Evolutionary conservation across 495 filamentous ascomycete species (phyloP).

Genomic region (Lichenothelia convexa): DNA sequence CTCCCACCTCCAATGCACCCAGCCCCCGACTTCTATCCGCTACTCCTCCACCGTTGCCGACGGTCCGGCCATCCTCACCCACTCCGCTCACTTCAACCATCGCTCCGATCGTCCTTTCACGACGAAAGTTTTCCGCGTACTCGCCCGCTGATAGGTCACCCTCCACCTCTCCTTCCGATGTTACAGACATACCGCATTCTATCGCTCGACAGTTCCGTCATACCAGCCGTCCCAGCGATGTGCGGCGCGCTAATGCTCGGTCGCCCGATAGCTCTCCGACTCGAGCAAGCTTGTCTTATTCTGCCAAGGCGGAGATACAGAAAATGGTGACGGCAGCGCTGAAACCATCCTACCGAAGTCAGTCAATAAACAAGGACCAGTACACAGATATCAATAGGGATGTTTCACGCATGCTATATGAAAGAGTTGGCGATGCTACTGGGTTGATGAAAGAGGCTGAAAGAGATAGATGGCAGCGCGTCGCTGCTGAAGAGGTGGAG

Average conservation of each 20-base stretch:
- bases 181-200: background rate
- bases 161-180: background rate
- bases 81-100: constrained; percentile 47
- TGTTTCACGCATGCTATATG: constrained; percentile 71
- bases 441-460: constrained; percentile 34
- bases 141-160: constrained; percentile 41
- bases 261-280: constrained; percentile 15
- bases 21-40: constrained; percentile 51
- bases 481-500: constrained; percentile 57
- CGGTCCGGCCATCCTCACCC: constrained; percentile 46
- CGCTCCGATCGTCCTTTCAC: constrained; percentile 39
- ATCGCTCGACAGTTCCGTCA: background rate
- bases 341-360: constrained; percentile 52
- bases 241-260: too few relatives aligned
- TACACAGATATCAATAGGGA: constrained; percentile 76
- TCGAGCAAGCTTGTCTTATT: constrained; percentile 36
- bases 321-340: constrained; percentile 61
- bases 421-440: constrained; percentile 47
- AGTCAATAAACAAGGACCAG: constrained; percentile 57
- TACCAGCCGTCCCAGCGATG: constrained; percentile 7
- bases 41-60: constrained; percentile 52
- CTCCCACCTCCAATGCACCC: constrained; percentile 43
- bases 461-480: constrained; percentile 43
- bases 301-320: constrained; percentile 65
- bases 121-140: constrained; percentile 39